Evolutionary conservation across 2,329 filamentous ascomycete species (phyloP).

Genomic region (Colletotrichum plurivorum): DNA sequence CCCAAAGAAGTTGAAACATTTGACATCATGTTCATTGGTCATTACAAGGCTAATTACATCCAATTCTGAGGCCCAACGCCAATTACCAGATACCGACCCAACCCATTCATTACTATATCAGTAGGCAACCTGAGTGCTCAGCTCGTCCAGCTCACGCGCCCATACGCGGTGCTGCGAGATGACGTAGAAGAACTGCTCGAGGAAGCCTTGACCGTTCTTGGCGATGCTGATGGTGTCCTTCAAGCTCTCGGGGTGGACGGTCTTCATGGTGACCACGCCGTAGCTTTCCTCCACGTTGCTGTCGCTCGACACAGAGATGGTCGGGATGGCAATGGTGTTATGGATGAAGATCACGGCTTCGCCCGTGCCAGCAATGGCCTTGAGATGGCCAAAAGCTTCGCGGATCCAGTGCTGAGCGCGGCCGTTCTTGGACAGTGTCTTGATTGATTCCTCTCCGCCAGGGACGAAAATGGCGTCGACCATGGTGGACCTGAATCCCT

Average conservation of each 20-base stretch:
- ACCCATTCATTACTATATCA: conserved; percentile 54
- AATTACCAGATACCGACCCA: background rate
- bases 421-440: conserved; percentile 76
- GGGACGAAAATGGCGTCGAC: conserved; percentile 86
- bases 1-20: background rate
- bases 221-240: conserved; percentile 74
- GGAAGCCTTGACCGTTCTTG: conserved; percentile 77
- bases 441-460: conserved; percentile 75
- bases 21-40: background rate
- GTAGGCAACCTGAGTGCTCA: conserved; percentile 77
- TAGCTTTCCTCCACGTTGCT: conserved; percentile 75
- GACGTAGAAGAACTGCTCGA: conserved; percentile 78
- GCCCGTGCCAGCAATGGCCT: conserved; percentile 82
- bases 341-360: conserved; percentile 77
- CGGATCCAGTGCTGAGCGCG: conserved; percentile 83
- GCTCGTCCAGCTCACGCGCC: conserved; percentile 79
- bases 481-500: conserved; percentile 84
- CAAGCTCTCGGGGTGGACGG: conserved; percentile 68
- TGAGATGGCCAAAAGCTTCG: conserved; percentile 86
- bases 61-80: background rate
- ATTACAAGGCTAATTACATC: background rate
- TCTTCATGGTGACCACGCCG: conserved; percentile 79
- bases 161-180: conserved; percentile 83
- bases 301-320: conserved; percentile 59
- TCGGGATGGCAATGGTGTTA: conserved; percentile 59